Base-by-base conservation (phyloP, 768 basidiomycete genomes). In the Tephrocybe rancida region DNA sequence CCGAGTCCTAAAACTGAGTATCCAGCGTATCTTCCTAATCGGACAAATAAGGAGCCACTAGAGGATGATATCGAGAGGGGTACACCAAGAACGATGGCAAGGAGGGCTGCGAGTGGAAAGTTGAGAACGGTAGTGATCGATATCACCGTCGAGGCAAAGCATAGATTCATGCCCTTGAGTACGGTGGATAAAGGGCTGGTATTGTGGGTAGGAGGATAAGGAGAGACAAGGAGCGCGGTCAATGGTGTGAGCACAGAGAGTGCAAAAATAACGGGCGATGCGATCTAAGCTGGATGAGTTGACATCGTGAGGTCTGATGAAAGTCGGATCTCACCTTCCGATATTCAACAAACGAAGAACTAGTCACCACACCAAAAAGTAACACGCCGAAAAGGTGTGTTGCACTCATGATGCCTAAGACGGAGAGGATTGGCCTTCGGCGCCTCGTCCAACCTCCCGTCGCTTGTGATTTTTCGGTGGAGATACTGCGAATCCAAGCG, bases 61-160 rank as follows among this genome's bases (percentile, higher is more conserved):
- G 76, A 61, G 6, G 75, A 70, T 11, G 76, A 69, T 8, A 79
- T 51, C 21, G 82, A 70, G n/a, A 93, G 76, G 0, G 92, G 88
- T 9, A 87, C 37, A 7, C 86, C 84, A 16, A 93, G 76, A 8
- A 82, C 61, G 24, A 88, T 65, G 0, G 89, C 83, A 16, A 96
- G 77, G 19, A 78, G 65, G 19, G 87, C 84, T 0, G 95, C 91
- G 18, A 98, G 85, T 7, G 92, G 93, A 70, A 96, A 96, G 69
- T 98, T 97, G 67, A 97, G 84, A 54, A 97, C 86, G 14, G 92
- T 88, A 25, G 85, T 86, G 32, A 92, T 84, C 11, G 82, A 94
- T 57, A 97, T 88, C 45, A 94, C 80, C 1, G 90, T 88, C 3
- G 96, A 96, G 21, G 92, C 83, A 42, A 90, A 70, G 67, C 95